phyloP scores from a whole-genome alignment of 331 rosid species.

The Malus hybrid region DNA sequence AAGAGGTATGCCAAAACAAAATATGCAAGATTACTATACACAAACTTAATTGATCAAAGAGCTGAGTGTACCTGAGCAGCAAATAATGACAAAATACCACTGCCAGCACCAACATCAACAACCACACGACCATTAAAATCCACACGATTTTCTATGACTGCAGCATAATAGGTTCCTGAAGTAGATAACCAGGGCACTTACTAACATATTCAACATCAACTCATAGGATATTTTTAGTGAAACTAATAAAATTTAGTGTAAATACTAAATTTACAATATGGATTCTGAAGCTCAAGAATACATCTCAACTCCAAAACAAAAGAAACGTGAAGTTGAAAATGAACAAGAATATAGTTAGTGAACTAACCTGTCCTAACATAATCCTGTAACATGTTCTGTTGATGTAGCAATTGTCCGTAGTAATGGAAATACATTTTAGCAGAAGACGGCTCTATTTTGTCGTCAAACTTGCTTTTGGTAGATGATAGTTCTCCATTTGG shows the following conservation, averaged over 20 bases:
- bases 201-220: neutral
- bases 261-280: neutral
- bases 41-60: neutral
- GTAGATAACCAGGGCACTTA: conserved; percentile 1
- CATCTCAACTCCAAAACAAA: neutral
- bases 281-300: neutral
- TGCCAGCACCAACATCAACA: conserved; percentile 99
- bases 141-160: conserved; percentile 81
- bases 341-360: conserved; percentile 6
- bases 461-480: conserved; percentile 80
- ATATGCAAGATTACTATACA: too few relatives aligned
- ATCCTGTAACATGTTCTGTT: conserved; percentile 98
- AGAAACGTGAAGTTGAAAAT: neutral
- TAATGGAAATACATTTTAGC: conserved; percentile 98
- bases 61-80: conserved; percentile 52
- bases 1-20: neutral
- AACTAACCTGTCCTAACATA: conserved; percentile 91
- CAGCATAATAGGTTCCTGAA: conserved; percentile 91
- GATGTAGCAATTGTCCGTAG: conserved; percentile 94
- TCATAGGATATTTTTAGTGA: neutral
- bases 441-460: conserved; percentile 87
- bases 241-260: neutral
- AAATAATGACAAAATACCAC: conserved; percentile 69
- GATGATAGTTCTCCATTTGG: conserved; percentile 54
- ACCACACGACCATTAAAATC: conserved; percentile 89